phyloP scores from a whole-genome alignment of 441 rosid species.

The Geranium incanum region DNA sequence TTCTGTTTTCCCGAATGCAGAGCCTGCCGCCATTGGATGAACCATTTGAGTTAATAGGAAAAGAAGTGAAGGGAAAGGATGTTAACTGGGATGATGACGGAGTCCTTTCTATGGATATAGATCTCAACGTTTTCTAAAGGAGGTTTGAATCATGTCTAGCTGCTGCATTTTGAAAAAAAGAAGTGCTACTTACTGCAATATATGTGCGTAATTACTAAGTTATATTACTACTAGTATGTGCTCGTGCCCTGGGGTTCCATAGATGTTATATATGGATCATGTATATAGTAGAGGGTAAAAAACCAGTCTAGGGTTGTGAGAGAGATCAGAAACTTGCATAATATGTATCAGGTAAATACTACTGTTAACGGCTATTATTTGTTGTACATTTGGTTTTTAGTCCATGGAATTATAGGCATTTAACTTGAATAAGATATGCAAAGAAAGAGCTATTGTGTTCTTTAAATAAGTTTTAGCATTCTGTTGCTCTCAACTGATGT shows the following conservation, averaged over 20 bases:
- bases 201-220: neutral
- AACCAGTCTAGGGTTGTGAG: neutral
- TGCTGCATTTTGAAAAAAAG: neutral
- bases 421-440: no score
- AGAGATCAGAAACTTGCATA: no score
- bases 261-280: no score
- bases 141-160: slow-evolving; percentile 16
- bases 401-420: no score
- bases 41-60: slow-evolving; percentile 45
- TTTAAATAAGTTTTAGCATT: no score
- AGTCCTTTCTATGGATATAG: slow-evolving; percentile 54
- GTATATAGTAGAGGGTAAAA: neutral
- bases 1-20: slow-evolving; percentile 36
- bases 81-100: slow-evolving; percentile 83
- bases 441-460: no score
- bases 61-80: slow-evolving; percentile 54
- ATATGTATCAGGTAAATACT: no score
- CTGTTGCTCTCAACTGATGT: no score
- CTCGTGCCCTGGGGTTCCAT: neutral
- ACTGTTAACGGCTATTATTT: no score
- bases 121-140: slow-evolving; percentile 46
- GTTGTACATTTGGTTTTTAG: no score
- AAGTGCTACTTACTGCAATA: neutral
- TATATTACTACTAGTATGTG: neutral
- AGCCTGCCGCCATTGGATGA: slow-evolving; percentile 62